Base-by-base conservation (phyloP, 495 filamentous ascomycete genomes). In the Neurospora intermedia region DNA sequence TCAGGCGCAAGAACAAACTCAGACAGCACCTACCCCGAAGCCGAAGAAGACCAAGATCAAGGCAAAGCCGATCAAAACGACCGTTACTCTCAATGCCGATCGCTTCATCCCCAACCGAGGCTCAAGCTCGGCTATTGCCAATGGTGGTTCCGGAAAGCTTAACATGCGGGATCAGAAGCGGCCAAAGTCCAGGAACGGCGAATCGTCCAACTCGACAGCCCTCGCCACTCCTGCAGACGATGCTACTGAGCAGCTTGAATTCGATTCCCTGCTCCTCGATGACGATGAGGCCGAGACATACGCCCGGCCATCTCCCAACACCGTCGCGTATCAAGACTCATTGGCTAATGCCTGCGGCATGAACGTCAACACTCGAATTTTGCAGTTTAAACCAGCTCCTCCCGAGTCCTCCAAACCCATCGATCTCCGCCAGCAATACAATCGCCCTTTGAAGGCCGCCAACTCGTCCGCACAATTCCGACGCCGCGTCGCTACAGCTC, bases 351-450 rank as follows among this genome's bases (percentile, higher is more conserved):
- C 96, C 23, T 98, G 96, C 79, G 96, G 94, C 59, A 92, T 99
- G 48, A 94, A 88, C 76, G 87, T 98, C 69, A 97, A 93, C 84
- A 95, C 93, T 71, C 92, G 96, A 62, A 99, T 99, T 74, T 89
- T 99, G n/a, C 92, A 95, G 35, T 99, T 97, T 88, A 98, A 99
- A 89, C 96, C 96, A 13, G 93, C 95, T 0, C 90, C 96, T 13
- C 96, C 96, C 3, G 96, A 98, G 85, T 97, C 94, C 0, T 96
- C 94, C 16, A 97, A 97, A 86, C 96, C 96, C 23, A 97, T 98
- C 80, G 96, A 99, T 78, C 89, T 99, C 74, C 92, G 96, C 41
- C 91, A 95, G 66, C 96, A 98, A 78, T 99, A 99, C 87, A 99
- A 98, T 85, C 92, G 96, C 71, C 96, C 96, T 43, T 87, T 98